phyloP scores from a whole-genome alignment of 2,329 filamentous ascomycete genomes.

The Triangularia setosa region DNA sequence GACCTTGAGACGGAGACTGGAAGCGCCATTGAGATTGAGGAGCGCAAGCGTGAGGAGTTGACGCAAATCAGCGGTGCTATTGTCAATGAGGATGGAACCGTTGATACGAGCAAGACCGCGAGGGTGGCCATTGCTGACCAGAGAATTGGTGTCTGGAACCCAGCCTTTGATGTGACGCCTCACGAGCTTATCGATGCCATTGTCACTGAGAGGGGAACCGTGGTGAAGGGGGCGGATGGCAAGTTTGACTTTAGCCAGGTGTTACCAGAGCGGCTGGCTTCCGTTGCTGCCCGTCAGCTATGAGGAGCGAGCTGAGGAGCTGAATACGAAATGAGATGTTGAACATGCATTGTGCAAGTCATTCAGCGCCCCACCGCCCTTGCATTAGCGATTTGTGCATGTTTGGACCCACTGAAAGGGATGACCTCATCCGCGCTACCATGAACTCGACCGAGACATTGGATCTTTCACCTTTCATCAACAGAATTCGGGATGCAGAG shows the following conservation, averaged over 20 bases:
- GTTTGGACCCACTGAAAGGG: not conserved
- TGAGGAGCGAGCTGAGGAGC: not conserved
- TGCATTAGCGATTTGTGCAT: not conserved
- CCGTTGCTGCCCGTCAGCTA: slow-evolving; percentile 26
- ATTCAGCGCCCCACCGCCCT: not conserved
- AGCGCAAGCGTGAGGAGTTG: slow-evolving; percentile 76
- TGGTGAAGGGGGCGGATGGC: slow-evolving; percentile 70
- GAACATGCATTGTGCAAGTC: not conserved
- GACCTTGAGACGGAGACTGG: slow-evolving; percentile 78
- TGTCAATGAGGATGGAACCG: slow-evolving; percentile 56
- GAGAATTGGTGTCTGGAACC: slow-evolving; percentile 89
- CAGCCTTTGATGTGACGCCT: slow-evolving; percentile 93
- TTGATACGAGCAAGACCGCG: slow-evolving; percentile 61
- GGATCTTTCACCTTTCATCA: not conserved
- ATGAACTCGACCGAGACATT: not conserved
- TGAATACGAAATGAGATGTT: not conserved
- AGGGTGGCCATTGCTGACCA: slow-evolving; percentile 76
- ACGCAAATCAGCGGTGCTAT: slow-evolving; percentile 79
- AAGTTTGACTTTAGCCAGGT: slow-evolving; percentile 61
- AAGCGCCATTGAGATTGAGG: slow-evolving; percentile 81
- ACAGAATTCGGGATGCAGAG: not conserved
- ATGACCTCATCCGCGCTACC: slow-evolving; percentile 16
- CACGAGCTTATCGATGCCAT: slow-evolving; percentile 85
- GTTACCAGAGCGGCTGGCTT: slow-evolving; percentile 53
- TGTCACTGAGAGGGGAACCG: slow-evolving; percentile 85